These are phyloP conservation scores for Porcisia deanei DNA, from an alignment of 208 protist genomes.

Conservation along the genomic window DNA sequence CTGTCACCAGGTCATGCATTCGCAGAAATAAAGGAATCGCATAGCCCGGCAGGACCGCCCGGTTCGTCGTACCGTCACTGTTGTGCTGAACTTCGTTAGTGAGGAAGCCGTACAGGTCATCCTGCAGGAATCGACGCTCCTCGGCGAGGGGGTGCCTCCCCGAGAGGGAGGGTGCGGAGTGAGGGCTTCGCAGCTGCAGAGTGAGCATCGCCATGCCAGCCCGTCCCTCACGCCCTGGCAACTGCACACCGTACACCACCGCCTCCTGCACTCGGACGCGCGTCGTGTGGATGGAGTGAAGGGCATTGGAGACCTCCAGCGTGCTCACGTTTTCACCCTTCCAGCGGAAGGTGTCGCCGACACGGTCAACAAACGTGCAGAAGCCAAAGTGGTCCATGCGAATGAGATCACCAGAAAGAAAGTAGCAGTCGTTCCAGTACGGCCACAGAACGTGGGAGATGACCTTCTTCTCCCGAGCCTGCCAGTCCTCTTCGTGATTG, in stretches of 20 bases:
- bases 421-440: conserved; percentile 55
- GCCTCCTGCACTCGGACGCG: conserved; percentile 48
- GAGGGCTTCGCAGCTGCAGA: conserved; percentile 20
- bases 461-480: conserved; percentile 43
- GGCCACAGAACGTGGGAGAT: conserved; percentile 54
- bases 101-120: conserved; percentile 46
- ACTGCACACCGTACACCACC: conserved; percentile 67
- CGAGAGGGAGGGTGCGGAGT: neutral
- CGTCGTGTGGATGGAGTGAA: conserved; percentile 34
- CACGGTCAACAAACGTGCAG: conserved; percentile 72
- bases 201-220: conserved; percentile 66
- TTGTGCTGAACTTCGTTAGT: conserved; percentile 12
- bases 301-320: conserved; percentile 58
- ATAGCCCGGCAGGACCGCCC: conserved; percentile 37
- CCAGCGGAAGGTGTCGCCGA: conserved; percentile 85
- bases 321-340: conserved; percentile 87
- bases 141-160: conserved; percentile 9
- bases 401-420: conserved; percentile 71
- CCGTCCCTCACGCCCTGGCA: conserved; percentile 55
- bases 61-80: conserved; percentile 25
- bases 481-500: conserved; percentile 19
- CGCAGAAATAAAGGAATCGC: conserved; percentile 57
- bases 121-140: conserved; percentile 48
- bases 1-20: conserved; percentile 21
- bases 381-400: conserved; percentile 57